Evolutionary conservation across 169 alveolate species (phyloP).

Genomic region (Perkinsus olseni): DNA sequence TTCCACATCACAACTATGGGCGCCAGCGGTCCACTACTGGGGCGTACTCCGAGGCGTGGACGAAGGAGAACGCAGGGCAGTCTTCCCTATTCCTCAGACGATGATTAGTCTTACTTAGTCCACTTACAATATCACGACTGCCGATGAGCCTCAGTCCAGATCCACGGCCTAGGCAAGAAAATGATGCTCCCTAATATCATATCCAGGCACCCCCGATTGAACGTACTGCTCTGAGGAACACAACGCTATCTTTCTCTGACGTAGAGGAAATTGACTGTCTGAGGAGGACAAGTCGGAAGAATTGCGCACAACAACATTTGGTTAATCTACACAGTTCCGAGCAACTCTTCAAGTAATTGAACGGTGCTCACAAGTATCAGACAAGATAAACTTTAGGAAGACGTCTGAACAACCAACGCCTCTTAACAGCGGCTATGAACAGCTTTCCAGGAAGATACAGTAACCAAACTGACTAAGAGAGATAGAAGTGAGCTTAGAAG

Average conservation of each 20-base stretch:
- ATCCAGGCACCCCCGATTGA: too few species aligned
- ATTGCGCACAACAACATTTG: background rate
- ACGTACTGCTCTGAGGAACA: background rate
- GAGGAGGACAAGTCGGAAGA: background rate
- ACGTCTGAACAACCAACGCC: background rate
- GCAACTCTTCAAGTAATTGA: background rate
- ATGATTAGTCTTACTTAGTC: too few species aligned
- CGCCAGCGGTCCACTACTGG: too few species aligned
- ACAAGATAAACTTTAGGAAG: background rate
- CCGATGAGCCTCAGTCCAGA: too few species aligned
- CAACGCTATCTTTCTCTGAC: background rate
- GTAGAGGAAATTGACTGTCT: background rate
- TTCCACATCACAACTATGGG: too few species aligned
- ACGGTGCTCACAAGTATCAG: too few species aligned
- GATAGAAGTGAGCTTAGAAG: background rate
- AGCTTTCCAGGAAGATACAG: background rate
- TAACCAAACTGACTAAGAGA: background rate
- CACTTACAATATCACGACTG: too few species aligned
- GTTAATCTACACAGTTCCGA: background rate
- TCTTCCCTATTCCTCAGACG: too few species aligned
- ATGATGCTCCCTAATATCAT: too few species aligned
- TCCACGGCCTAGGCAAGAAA: too few species aligned
- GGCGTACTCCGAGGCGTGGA: too few species aligned
- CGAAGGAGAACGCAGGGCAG: too few species aligned
- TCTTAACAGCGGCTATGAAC: background rate